These are phyloP conservation scores for Trichosanthes truncata DNA, from an alignment of 306 rosid species.

Conservation along the genomic window DNA sequence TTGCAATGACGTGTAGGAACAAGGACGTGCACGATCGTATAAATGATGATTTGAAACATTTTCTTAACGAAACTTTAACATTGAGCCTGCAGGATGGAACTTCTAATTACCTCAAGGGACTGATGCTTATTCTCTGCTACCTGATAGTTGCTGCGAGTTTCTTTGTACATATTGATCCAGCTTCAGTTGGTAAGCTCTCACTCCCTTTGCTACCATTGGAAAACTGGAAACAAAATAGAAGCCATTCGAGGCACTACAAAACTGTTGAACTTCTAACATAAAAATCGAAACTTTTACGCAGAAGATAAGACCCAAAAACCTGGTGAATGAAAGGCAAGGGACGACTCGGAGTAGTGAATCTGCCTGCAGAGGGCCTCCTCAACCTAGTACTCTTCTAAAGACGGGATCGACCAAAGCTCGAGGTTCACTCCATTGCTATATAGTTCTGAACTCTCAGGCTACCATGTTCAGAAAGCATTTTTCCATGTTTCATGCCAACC, in stretches of 20 bases:
- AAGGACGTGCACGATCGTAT: background rate
- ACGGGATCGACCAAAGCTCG: background rate
- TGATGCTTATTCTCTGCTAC: constrained; percentile 79
- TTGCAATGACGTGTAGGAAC: background rate
- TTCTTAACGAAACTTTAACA: background rate
- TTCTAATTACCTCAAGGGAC: constrained; percentile 75
- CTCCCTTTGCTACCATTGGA: background rate
- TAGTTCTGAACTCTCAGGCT: background rate
- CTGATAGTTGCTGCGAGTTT: constrained; percentile 79
- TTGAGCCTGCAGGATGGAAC: constrained; percentile 71
- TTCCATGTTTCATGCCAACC: background rate
- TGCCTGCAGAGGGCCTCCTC: background rate
- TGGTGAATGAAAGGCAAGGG: background rate
- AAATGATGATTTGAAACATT: background rate
- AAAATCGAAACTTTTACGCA: background rate
- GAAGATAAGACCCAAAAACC: constrained; percentile 6
- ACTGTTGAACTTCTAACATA: background rate
- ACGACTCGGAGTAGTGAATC: background rate
- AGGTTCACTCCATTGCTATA: background rate
- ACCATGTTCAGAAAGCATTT: constrained; percentile 3
- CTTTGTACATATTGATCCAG: constrained; percentile 63
- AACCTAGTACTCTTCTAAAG: background rate
- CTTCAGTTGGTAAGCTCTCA: constrained; percentile 24
- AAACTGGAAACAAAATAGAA: background rate
- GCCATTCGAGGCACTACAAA: background rate